Evolutionary conservation across 2,329 filamentous ascomycete species (phyloP).

Genomic region (Didymellaceae sp.): DNA sequence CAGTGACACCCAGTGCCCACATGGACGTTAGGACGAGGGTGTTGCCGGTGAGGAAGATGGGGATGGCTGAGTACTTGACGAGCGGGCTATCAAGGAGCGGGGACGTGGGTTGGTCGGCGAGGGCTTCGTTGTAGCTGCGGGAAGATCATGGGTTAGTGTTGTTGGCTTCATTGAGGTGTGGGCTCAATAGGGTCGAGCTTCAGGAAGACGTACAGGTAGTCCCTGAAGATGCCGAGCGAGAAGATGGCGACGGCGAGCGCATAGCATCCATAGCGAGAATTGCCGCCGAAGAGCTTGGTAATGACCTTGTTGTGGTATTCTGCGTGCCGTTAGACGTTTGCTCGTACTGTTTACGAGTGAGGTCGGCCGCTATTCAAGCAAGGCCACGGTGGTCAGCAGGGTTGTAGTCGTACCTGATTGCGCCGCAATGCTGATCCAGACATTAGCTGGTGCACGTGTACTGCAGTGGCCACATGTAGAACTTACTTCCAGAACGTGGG

Average conservation of each 20-base stretch:
- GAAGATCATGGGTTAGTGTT: neutral
- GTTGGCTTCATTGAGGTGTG: neutral
- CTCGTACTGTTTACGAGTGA: no score
- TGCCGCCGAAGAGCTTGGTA: slow-evolving; percentile 83
- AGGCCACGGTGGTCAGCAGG: slow-evolving; percentile 13
- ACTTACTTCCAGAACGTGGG: slow-evolving; percentile 98
- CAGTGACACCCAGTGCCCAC: slow-evolving; percentile 89
- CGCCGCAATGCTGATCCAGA: slow-evolving; percentile 71
- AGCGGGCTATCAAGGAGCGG: slow-evolving; percentile 69
- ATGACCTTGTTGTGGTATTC: slow-evolving; percentile 92
- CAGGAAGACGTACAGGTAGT: slow-evolving; percentile 58
- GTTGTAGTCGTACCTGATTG: slow-evolving; percentile 71
- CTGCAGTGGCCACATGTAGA: neutral
- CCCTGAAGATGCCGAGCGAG: slow-evolving; percentile 85
- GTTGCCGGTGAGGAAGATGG: slow-evolving; percentile 78
- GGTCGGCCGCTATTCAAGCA: no score
- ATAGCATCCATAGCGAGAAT: slow-evolving; percentile 83
- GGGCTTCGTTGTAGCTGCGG: slow-evolving; percentile 80
- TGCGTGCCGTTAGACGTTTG: slow-evolving; percentile 46
- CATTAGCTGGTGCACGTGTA: slow-evolving; percentile 1
- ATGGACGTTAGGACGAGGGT: slow-evolving; percentile 86
- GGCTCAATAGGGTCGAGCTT: no score
- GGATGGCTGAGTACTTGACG: slow-evolving; percentile 69
- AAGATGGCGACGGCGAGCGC: slow-evolving; percentile 89
- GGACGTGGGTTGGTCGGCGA: slow-evolving; percentile 77